Base-by-base conservation (phyloP, 768 basidiomycete genomes). In the Hygrophorus russula region DNA sequence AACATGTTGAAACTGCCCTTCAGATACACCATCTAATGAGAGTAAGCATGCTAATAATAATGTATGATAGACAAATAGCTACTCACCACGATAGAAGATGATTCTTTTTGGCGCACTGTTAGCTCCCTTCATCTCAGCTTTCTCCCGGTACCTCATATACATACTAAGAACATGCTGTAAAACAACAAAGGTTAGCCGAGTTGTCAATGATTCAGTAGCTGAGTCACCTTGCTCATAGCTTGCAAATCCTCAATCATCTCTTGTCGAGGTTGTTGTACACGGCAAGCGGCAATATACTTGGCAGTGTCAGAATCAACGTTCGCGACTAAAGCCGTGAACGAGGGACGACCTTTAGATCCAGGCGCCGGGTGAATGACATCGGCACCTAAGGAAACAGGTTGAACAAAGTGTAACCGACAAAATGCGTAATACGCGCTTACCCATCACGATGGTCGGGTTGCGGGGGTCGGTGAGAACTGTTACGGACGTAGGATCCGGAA, bases 301-400 rank as follows among this genome's bases (percentile, higher is more conserved):
- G 82, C 81, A 0, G 72, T 75, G 44, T 80, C 74, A 0, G 74
- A 74, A 56, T 91, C 88, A 20, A 91, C 77, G 48, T 80, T 90
- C 24, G 73, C 85, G 13, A 90, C 87, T 5, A 91, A 64, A 5
- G 85, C 70, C 0, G 87, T 82, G 56, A 84, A 89, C 0, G 87
- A 90, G 1, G 88, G 88, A 3, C 79, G 74, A 13, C 78, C 83
- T n/a, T 72, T 74, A 0, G 83, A 73, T 7, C 85, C 85, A 14
- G 88, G 85, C 5, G 84, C 73, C 7, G 88, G 86, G 52, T 90
- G 86, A 32, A 86, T 84, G 20, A 85, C 84, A 56, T 89, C 85
- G 13, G 86, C 86, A 48, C 83, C 80, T 83, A 34, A 40, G 42
- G 41, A 24, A 24, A 7, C 4, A 9, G 33, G 40, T 34, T 37